Base-by-base conservation (phyloP, 495 filamentous ascomycete genomes). In the Pseudevernia furfuracea region DNA sequence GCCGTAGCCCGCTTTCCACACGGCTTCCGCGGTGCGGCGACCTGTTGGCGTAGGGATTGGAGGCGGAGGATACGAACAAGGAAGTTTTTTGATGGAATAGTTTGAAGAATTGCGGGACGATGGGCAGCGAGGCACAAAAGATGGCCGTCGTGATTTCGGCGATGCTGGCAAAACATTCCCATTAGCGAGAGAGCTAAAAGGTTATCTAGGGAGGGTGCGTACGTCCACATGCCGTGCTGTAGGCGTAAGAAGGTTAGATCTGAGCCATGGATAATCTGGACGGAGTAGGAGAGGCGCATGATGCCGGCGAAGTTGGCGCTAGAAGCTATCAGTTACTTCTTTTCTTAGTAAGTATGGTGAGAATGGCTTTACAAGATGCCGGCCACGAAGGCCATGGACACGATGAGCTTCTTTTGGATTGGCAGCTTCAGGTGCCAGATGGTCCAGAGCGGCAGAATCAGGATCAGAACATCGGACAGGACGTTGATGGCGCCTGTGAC, bases 401-500 rank as follows among this genome's bases (percentile, higher is more conserved):
- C 39, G 46, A 37, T 61, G 36, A 83, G 66, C 69, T 83, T 84
- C 41, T 76, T 77, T 48, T 69, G 71, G 25, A 70, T 70, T 0
- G 79, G 73, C 61, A 83, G 79, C 66, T 79, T 77, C 32, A 82
- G 71, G 43, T 74, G 71, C 68, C 72, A 74, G 57, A 84, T 75
- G 21, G 80, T 77, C 68, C 74, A 79, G 11, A 83, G 67, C 5
- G 82, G 81, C 6, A 82, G 70, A 3, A 72, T 73, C 32, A 83
- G 71, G 48, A 82, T 77, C 56, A 82, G 63, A 15, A 83, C 49
- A 66, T 85, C 81, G 1, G 77, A 82, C 4, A 81, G 63, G 32
- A 84, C 78, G 57, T 81, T 83, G 56, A 84, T 68, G 2, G 71
- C 75, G 2, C 81, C 76, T 3, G 79, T 79, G 14, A 71, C 67